Evolutionary conservation across 1,284 basidiomycete species (phyloP).

Genomic region (Termitomyces sp.): DNA sequence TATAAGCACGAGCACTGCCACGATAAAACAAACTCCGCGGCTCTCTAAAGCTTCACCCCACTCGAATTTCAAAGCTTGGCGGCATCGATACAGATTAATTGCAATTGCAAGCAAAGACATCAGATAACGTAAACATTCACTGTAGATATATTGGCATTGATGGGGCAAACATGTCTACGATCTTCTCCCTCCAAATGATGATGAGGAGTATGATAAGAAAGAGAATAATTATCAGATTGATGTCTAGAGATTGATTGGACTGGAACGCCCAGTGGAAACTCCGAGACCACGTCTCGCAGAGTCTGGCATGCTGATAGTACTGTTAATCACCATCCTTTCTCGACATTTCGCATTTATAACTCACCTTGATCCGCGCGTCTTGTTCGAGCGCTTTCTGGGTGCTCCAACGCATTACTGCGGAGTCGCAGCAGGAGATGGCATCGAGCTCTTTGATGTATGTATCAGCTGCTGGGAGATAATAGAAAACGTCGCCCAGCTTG

Average conservation of each 20-base stretch:
- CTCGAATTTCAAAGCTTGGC: not conserved
- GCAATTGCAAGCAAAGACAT: not conserved
- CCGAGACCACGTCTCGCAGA: slow-evolving; percentile 27
- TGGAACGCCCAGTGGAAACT: slow-evolving; percentile 21
- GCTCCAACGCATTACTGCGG: slow-evolving; percentile 22
- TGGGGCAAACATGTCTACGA: slow-evolving; percentile 3
- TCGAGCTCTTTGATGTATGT: slow-evolving; percentile 23
- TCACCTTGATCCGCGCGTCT: slow-evolving; percentile 22
- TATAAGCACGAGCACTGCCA: slow-evolving; percentile 13
- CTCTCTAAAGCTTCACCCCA: not conserved
- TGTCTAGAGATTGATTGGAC: slow-evolving; percentile 16
- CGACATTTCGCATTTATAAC: not conserved
- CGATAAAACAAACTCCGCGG: not conserved
- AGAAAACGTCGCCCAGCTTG: slow-evolving; percentile 17
- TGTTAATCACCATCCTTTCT: not conserved
- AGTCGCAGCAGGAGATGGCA: slow-evolving; percentile 12
- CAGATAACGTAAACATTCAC: not conserved
- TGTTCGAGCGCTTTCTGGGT: slow-evolving; percentile 24
- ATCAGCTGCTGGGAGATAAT: slow-evolving; percentile 22
- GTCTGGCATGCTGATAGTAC: slow-evolving; percentile 23
- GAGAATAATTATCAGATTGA: slow-evolving; percentile 23
- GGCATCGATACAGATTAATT: not conserved
- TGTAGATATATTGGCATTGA: not conserved
- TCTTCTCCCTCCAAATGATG: slow-evolving; percentile 23
- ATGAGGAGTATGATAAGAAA: slow-evolving; percentile 22